Percentiles rank a stretch among this genome's conserved stretches.
phyloP scores from a whole-genome alignment of 1,284 basidiomycete species.

The Athelia psychrophila region DNA sequence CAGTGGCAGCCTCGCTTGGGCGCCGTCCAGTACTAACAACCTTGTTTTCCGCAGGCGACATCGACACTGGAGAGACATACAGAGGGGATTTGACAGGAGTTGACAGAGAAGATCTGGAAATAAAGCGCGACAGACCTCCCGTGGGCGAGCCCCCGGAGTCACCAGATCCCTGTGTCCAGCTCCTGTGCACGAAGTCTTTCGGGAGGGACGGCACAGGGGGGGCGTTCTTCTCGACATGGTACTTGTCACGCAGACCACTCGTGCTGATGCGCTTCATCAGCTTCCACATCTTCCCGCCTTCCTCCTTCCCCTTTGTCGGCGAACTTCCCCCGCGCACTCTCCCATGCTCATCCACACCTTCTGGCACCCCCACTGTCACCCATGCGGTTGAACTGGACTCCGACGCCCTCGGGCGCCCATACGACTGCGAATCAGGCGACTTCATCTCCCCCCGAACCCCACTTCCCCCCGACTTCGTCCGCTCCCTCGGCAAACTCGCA shows the following conservation, averaged over 20 bases:
- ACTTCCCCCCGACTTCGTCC: neutral
- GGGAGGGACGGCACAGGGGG: conserved; percentile 65
- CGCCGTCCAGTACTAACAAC: neutral
- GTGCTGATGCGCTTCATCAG: conserved; percentile 68
- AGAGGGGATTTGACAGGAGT: neutral
- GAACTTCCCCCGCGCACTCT: conserved; percentile 6
- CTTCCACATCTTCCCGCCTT: conserved; percentile 55
- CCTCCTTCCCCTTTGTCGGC: conserved; percentile 15
- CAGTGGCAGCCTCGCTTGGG: conserved; percentile 34
- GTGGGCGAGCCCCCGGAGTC: neutral
- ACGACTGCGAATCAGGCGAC: neutral
- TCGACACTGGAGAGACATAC: conserved; percentile 5
- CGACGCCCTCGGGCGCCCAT: neutral
- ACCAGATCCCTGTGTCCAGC: neutral
- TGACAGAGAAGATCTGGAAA: neutral
- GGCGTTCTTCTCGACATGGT: conserved; percentile 20
- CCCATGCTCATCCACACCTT: conserved; percentile 6
- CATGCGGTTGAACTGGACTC: neutral
- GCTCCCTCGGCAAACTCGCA: neutral
- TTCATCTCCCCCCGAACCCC: neutral
- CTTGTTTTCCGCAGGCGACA: neutral
- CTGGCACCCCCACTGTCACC: neutral
- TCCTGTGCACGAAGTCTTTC: conserved; percentile 27
- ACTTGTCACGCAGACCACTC: conserved; percentile 59
- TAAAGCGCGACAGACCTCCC: neutral